Conservation (phyloP, 805 yeast genomes). For the Ogataea henricii region DNA sequence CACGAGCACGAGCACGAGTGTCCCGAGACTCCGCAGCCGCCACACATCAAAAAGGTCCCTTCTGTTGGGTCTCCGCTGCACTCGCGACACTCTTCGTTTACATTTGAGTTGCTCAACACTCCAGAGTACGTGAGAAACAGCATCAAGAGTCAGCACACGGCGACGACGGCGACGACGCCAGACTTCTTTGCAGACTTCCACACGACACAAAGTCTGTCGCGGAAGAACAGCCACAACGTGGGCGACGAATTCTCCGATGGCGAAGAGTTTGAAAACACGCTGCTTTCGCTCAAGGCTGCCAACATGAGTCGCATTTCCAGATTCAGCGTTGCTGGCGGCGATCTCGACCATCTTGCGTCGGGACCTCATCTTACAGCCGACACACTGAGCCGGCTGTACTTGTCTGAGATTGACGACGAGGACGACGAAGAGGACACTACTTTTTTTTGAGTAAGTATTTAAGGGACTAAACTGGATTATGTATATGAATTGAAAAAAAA, state of each 20-base stretch:
- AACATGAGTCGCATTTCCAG: slow-evolving; percentile 29
- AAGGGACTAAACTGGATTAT: not conserved
- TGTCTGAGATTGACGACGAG: slow-evolving; percentile 16
- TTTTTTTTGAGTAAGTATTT: not conserved
- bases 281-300: slow-evolving; percentile 32
- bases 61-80: slow-evolving; percentile 27
- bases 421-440: slow-evolving; percentile 12
- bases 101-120: slow-evolving; percentile 25
- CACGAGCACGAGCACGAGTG: too few species aligned
- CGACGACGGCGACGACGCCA: not conserved
- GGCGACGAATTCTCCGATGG: slow-evolving; percentile 19
- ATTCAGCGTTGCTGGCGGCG: slow-evolving; percentile 22
- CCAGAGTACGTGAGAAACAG: slow-evolving; percentile 16
- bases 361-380: slow-evolving; percentile 11
- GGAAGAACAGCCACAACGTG: not conserved
- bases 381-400: slow-evolving; percentile 14
- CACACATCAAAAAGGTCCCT: slow-evolving; percentile 24
- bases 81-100: slow-evolving; percentile 31
- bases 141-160: not conserved
- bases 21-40: slow-evolving; percentile 7
- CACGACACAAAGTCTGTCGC: not conserved
- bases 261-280: slow-evolving; percentile 22
- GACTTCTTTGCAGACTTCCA: slow-evolving; percentile 12
- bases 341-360: slow-evolving; percentile 15
- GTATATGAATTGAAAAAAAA: too few species aligned